Evolutionary conservation across 306 rosid species (phyloP).

Genomic region (Inga leiocalycina): DNA sequence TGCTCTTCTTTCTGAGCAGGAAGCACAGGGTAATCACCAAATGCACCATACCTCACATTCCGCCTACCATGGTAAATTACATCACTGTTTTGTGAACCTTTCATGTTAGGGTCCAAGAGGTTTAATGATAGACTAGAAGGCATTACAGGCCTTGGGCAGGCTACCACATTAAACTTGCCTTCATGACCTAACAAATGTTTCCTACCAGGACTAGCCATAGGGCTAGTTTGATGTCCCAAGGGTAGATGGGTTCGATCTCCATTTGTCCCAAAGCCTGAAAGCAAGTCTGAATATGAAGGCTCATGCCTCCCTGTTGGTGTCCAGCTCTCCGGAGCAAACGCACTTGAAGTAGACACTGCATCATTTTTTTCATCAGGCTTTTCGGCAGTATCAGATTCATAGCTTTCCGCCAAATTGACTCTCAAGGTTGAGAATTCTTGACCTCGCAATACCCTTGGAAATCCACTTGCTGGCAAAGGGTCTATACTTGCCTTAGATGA

Average conservation of each 20-base stretch:
- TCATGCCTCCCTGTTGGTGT: slow-evolving; percentile 68
- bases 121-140: slow-evolving; percentile 64
- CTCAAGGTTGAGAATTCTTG: slow-evolving; percentile 87
- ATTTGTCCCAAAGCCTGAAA: slow-evolving; percentile 73
- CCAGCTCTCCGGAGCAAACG: slow-evolving; percentile 67
- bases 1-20: slow-evolving; percentile 65
- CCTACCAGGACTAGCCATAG: slow-evolving; percentile 46
- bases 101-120: slow-evolving; percentile 57
- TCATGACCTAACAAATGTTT: slow-evolving; percentile 62
- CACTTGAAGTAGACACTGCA: slow-evolving; percentile 64
- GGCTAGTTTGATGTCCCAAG: slow-evolving; percentile 46
- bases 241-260: slow-evolving; percentile 48
- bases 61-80: slow-evolving; percentile 50
- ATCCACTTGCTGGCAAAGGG: slow-evolving; percentile 67
- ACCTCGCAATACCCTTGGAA: slow-evolving; percentile 98
- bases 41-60: slow-evolving; percentile 52
- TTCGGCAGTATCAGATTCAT: slow-evolving; percentile 60
- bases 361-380: slow-evolving; percentile 76
- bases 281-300: slow-evolving; percentile 71
- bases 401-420: slow-evolving; percentile 65
- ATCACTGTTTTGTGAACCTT: slow-evolving; percentile 58
- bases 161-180: slow-evolving; percentile 54
- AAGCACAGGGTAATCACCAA: slow-evolving; percentile 53
- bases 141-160: slow-evolving; percentile 57
- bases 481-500: slow-evolving; percentile 65